Conservation (phyloP, 306 rosid species). For the Casuarina equisetifolia region DNA sequence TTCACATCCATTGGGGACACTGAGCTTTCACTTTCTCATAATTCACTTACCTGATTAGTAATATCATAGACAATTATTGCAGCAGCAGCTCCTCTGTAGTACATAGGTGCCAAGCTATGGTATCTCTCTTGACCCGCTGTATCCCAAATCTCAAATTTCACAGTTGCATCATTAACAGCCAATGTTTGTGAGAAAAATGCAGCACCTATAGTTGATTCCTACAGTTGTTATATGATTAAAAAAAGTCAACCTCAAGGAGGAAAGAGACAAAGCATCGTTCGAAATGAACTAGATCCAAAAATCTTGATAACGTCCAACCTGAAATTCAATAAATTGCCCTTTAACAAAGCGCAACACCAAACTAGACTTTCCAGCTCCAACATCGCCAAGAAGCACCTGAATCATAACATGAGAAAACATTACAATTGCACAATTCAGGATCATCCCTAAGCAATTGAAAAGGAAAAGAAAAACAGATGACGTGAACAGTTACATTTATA, state of each 20-base stretch:
- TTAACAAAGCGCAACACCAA: slow-evolving; percentile 64
- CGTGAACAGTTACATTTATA: not conserved
- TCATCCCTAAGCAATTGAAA: not conserved
- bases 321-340: slow-evolving; percentile 58
- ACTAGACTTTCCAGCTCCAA: slow-evolving; percentile 69
- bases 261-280: not conserved
- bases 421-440: not conserved
- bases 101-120: slow-evolving; percentile 69
- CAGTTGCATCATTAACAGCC: slow-evolving; percentile 66
- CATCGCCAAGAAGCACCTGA: slow-evolving; percentile 70
- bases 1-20: not conserved
- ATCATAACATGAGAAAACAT: slow-evolving; percentile 12
- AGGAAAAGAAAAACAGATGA: not conserved
- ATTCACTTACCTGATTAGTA: slow-evolving; percentile 52
- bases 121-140: slow-evolving; percentile 70
- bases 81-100: slow-evolving; percentile 66
- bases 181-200: slow-evolving; percentile 68
- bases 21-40: not conserved
- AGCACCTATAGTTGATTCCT: slow-evolving; percentile 70
- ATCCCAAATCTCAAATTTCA: slow-evolving; percentile 66
- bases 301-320: slow-evolving; percentile 35
- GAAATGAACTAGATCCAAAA: slow-evolving; percentile 4
- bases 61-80: slow-evolving; percentile 63
- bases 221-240: slow-evolving; percentile 3
- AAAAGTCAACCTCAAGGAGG: slow-evolving; percentile 2